These are phyloP conservation scores for Gleditsia sinensis DNA, from an alignment of 306 rosid species.

Conservation along the genomic window DNA sequence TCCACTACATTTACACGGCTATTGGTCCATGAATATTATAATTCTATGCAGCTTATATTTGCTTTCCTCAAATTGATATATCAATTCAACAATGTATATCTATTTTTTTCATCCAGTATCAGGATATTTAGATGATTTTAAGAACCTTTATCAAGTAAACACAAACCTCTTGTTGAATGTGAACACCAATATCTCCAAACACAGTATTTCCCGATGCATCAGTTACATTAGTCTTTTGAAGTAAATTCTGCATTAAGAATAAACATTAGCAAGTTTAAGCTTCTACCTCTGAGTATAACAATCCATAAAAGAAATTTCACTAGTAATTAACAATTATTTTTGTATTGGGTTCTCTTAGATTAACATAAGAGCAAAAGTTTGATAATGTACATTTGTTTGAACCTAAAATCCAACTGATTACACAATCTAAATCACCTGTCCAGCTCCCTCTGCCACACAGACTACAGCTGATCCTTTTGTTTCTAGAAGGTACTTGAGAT, in stretches of 20 bases:
- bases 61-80: background rate
- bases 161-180: constrained; percentile 96
- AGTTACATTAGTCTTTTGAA: constrained; percentile 83
- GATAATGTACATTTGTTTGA: background rate
- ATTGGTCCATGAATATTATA: constrained; percentile 8
- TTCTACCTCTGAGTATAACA: constrained; percentile 16
- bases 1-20: background rate
- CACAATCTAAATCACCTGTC: constrained; percentile 66
- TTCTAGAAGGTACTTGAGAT: constrained; percentile 82
- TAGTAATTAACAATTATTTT: background rate
- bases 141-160: constrained; percentile 12
- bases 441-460: constrained; percentile 97
- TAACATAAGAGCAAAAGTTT: background rate
- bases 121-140: background rate
- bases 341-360: background rate
- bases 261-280: constrained; percentile 23
- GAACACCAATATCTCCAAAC: constrained; percentile 86
- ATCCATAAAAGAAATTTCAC: constrained; percentile 16
- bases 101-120: constrained; percentile 21
- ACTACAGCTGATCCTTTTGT: constrained; percentile 96
- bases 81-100: constrained; percentile 10
- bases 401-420: background rate
- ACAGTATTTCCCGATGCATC: constrained; percentile 96
- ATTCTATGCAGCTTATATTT: constrained; percentile 10
- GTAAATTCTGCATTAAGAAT: constrained; percentile 66